Evolutionary conservation across 2,329 filamentous ascomycete species (phyloP), one percentile per base, ranked within the genome.

Genomic region (Blumeriella jaapii): DNA sequence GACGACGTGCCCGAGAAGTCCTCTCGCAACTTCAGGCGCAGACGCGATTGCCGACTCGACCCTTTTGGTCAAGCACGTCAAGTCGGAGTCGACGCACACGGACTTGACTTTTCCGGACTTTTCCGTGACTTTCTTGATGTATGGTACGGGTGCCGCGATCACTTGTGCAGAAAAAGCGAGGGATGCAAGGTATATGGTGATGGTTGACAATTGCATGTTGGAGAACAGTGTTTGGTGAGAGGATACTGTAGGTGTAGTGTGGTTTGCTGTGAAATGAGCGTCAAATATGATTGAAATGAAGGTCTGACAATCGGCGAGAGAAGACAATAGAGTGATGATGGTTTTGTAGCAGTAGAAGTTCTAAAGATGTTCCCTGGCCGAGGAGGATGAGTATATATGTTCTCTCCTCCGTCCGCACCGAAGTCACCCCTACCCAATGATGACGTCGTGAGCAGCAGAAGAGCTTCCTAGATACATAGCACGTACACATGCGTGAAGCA

Each of bases 71-170:
- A 34, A 16, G 15, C 31, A 34, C 4, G 31, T 25, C 5, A 34
- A 23, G 14, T 34, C 31, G 14, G 31, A 34, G 15, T 34, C 31
- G 16, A 34, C 31, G 16, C 31, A 34, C 15, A 34, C 31, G n/a
- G 14, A 34, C 20, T 34, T 34, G 6, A 24, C n/a, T 17, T 8
- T n/a, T 12, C 31, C 31, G n/a, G 23, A 26, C 10, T 16, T 7
- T 5, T 15, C 27, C 11, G 25, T 16, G n/a, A 34, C 14, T 26
- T 34, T 25, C 22, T 18, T 34, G 23, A 34, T 25, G n/a, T 34
- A 34, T 26, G 31, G 31, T 25, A 15, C 20, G 18, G 31, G 31
- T 25, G 23, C 6, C 4, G 31, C 15, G 10, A 27, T 14, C 9
- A 26, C 23, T 27, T 34, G 31, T 17, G 31, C 27, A 10, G 16